Evolutionary conservation across 306 rosid genomes (phyloP).

Genomic region (Trifolium dubium): DNA sequence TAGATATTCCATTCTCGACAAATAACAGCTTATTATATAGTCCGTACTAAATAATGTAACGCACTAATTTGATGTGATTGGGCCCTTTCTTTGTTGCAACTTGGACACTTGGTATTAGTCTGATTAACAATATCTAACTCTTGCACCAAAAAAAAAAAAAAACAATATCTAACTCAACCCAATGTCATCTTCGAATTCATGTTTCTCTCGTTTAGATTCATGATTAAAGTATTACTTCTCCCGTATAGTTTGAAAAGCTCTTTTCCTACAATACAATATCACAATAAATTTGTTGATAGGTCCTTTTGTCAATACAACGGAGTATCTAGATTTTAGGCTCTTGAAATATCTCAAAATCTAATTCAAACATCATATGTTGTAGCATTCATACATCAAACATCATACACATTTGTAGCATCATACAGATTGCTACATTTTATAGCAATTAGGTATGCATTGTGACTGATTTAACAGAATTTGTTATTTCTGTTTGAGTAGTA

Average conservation of each 20-base stretch:
- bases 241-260: constrained; percentile 31
- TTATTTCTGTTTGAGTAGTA: no score
- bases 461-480: no score
- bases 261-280: background rate
- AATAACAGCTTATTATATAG: background rate
- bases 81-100: constrained; percentile 28
- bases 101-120: constrained; percentile 26
- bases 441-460: no score
- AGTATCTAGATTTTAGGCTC: background rate
- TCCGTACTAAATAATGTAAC: constrained; percentile 30
- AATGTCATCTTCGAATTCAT: constrained; percentile 21
- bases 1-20: no score
- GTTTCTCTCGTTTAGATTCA: constrained; percentile 9
- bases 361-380: no score
- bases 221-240: constrained; percentile 10
- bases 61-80: background rate
- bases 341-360: no score
- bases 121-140: background rate
- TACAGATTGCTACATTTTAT: no score
- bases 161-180: background rate
- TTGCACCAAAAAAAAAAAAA: no score
- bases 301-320: background rate
- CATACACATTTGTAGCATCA: no score
- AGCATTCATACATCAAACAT: no score
- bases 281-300: background rate